Conservation (phyloP, 2,329 filamentous ascomycete genomes). For the Knufia fluminis region DNA sequence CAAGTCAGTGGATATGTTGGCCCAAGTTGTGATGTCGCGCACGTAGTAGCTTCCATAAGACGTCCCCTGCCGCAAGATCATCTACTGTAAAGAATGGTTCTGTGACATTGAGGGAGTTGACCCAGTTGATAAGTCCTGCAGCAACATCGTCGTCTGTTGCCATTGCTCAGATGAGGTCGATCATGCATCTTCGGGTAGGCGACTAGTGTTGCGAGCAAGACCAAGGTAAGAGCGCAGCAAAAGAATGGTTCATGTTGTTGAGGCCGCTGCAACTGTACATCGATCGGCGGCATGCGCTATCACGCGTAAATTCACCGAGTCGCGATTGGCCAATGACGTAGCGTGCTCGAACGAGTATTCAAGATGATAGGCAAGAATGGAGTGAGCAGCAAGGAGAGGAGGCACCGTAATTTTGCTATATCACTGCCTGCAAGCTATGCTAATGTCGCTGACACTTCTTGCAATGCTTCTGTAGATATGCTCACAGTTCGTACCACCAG, state of each 20-base stretch:
- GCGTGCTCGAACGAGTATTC: not conserved
- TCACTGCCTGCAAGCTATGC: not conserved
- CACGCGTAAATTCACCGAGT: not conserved
- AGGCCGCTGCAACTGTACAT: not conserved
- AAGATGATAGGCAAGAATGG: too few relatives aligned
- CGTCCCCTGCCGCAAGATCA: constrained; percentile 37
- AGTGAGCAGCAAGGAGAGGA: too few relatives aligned
- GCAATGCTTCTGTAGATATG: not conserved
- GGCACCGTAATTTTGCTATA: not conserved
- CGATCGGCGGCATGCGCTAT: not conserved
- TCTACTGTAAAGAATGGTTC: constrained; percentile 19
- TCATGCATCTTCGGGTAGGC: not conserved
- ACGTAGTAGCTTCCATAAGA: constrained; percentile 38
- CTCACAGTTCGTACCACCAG: not conserved
- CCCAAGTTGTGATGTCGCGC: constrained; percentile 1
- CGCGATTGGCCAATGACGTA: not conserved
- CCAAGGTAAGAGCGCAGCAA: not conserved
- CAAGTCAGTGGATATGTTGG: constrained; percentile 10
- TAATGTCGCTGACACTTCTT: not conserved
- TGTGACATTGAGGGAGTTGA: constrained; percentile 25
- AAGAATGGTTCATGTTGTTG: not conserved
- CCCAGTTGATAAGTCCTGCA: constrained; percentile 39
- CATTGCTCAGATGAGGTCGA: constrained; percentile 27
- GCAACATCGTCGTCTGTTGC: constrained; percentile 37
- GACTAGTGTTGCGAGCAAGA: not conserved